These are phyloP conservation scores for Penicillium steckii DNA, from an alignment of 495 filamentous ascomycete species.

Conservation along the genomic window DNA sequence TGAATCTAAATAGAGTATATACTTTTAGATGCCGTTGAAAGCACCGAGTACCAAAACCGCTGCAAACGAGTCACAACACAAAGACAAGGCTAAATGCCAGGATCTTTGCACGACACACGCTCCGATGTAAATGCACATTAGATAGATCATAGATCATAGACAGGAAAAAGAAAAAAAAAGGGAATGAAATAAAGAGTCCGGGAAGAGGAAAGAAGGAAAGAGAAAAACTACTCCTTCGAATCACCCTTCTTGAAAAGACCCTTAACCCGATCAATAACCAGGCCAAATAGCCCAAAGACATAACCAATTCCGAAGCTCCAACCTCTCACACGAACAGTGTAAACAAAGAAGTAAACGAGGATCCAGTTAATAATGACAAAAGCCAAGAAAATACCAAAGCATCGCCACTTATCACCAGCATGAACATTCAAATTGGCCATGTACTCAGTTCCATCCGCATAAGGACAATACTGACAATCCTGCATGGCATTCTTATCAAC, in stretches of 20 bases:
- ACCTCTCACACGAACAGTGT: conserved; percentile 68
- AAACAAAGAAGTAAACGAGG: conserved; percentile 84
- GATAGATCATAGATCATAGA: conserved; percentile 5
- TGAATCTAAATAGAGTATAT: neutral
- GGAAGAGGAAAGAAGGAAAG: neutral
- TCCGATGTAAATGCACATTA: conserved; percentile 30
- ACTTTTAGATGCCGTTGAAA: neutral
- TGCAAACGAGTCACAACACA: neutral
- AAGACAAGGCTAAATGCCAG: neutral
- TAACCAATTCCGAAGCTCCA: conserved; percentile 72
- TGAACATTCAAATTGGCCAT: conserved; percentile 65
- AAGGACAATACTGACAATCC: conserved; percentile 77
- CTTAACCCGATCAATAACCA: conserved; percentile 43
- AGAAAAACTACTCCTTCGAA: conserved; percentile 2
- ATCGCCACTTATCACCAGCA: conserved; percentile 64
- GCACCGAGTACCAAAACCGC: neutral
- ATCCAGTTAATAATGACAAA: conserved; percentile 77
- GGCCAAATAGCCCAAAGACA: conserved; percentile 51
- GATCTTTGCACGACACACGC: conserved; percentile 11
- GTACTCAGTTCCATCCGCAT: conserved; percentile 63
- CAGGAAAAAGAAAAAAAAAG: neutral
- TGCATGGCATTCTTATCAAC: conserved; percentile 53
- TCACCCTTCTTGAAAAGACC: conserved; percentile 34
- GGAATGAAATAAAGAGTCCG: neutral
- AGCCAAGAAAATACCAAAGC: conserved; percentile 76